Evolutionary conservation across 2,329 filamentous ascomycete species (phyloP).

Genomic region (Chrysoporthe puriensis): DNA sequence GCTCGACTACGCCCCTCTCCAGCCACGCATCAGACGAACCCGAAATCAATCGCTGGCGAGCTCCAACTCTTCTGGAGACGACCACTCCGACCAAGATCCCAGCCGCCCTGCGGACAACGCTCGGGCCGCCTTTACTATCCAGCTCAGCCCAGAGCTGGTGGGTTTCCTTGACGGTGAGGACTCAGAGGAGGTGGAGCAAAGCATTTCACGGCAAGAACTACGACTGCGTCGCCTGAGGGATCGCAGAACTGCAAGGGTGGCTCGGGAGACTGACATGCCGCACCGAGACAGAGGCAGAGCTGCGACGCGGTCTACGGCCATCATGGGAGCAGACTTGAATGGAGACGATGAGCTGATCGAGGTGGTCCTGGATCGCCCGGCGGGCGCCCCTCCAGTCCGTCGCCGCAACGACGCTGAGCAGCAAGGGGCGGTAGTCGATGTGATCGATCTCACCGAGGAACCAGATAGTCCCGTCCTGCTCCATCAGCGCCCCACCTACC

Average conservation of each 20-base stretch:
- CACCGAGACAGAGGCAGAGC: neutral
- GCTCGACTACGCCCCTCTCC: neutral
- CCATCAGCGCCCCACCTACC: conserved; percentile 16
- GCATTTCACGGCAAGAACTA: neutral
- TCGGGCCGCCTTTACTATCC: neutral
- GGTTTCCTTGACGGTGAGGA: conserved; percentile 1
- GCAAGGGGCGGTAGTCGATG: conserved; percentile 29
- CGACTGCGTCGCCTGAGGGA: neutral
- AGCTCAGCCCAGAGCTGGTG: neutral
- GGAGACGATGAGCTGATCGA: conserved; percentile 26
- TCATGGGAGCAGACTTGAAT: conserved; percentile 12
- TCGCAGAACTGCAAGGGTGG: neutral
- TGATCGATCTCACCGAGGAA: conserved; percentile 57
- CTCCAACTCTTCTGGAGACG: neutral
- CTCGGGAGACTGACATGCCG: neutral
- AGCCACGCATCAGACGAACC: neutral
- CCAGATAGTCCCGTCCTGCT: conserved; percentile 47
- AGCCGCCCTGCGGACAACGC: neutral
- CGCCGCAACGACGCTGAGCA: conserved; percentile 2
- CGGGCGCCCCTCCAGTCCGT: conserved; percentile 12
- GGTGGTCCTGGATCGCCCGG: conserved; percentile 19
- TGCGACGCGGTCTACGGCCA: neutral
- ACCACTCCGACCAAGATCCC: neutral
- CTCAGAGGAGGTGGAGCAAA: neutral
- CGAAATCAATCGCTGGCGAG: neutral